phyloP scores from a whole-genome alignment of 176 grass and related monocot species.

The Poa annua region DNA sequence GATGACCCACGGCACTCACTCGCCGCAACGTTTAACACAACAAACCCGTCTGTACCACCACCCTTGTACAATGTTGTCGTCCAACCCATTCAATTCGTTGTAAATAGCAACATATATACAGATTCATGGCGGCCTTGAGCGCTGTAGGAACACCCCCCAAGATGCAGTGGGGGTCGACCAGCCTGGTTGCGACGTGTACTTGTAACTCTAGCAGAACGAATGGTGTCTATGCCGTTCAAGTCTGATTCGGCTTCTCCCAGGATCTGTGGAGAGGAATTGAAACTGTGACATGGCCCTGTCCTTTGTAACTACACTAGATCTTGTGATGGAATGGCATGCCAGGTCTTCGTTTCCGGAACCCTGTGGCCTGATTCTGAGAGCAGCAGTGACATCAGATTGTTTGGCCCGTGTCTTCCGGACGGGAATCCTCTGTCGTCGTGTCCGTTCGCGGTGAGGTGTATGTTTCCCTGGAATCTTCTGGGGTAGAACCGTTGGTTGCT shows the following conservation, averaged over 20 bases:
- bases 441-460: background rate
- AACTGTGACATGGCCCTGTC: background rate
- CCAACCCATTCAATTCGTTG: conserved; percentile 56
- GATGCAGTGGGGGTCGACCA: background rate
- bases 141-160: background rate
- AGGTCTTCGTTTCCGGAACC: background rate
- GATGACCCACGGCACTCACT: conserved; percentile 34
- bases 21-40: background rate
- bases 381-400: conserved; percentile 38
- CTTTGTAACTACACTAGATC: background rate
- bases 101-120: conserved; percentile 51
- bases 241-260: conserved; percentile 44
- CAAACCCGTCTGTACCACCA: background rate
- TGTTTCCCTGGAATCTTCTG: conserved; percentile 14
- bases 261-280: conserved; percentile 16
- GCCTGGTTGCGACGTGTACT: conserved; percentile 38
- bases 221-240: conserved; percentile 30
- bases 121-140: conserved; percentile 24
- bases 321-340: conserved; percentile 42
- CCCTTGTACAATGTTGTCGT: conserved; percentile 3
- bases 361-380: background rate
- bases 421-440: conserved; percentile 13
- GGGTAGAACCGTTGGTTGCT: background rate
- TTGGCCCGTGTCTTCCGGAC: conserved; percentile 9
- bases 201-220: background rate